These are phyloP conservation scores for Suhomyces terraborum DNA, from an alignment of 1,139 yeast species.

Conservation along the genomic window DNA sequence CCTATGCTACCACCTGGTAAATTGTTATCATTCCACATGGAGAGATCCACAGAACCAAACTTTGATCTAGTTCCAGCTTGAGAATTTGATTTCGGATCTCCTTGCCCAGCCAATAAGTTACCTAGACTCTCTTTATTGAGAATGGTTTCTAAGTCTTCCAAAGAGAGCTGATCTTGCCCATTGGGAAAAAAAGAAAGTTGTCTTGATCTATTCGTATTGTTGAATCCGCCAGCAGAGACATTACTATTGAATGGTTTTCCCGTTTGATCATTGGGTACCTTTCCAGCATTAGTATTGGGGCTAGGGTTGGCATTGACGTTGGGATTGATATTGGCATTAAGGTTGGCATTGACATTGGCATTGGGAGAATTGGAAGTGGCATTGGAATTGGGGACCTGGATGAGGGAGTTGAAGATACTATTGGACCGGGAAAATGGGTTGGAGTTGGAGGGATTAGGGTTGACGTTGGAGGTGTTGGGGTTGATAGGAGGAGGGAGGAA, in stretches of 20 bases:
- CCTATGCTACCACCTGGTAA: slow-evolving; percentile 12
- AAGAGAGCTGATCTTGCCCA: slow-evolving; percentile 27
- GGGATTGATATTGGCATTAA: no score
- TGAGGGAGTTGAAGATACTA: slow-evolving; percentile 44
- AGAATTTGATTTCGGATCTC: slow-evolving; percentile 14
- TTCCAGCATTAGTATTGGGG: no score
- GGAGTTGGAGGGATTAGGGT: slow-evolving; percentile 8
- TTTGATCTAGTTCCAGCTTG: slow-evolving; percentile 21
- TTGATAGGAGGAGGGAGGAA: slow-evolving; percentile 29
- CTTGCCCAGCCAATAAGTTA: slow-evolving; percentile 33
- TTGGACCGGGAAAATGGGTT: slow-evolving; percentile 35
- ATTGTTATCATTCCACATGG: slow-evolving; percentile 24
- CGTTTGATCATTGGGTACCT: slow-evolving; percentile 36
- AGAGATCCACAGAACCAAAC: slow-evolving; percentile 34
- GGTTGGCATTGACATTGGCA: no score
- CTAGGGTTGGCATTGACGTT: no score
- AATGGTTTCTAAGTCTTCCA: slow-evolving; percentile 47
- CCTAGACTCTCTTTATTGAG: slow-evolving; percentile 46
- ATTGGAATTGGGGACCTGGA: slow-evolving; percentile 47
- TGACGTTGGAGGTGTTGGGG: slow-evolving; percentile 4
- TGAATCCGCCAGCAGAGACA: slow-evolving; percentile 22
- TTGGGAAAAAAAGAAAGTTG: slow-evolving; percentile 20
- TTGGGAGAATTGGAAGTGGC: no score
- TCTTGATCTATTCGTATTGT: slow-evolving; percentile 15
- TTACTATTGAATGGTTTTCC: slow-evolving; percentile 11